Base-by-base conservation (phyloP, 371 early-diverging fungal species). In the Coemansia sp. region DNA sequence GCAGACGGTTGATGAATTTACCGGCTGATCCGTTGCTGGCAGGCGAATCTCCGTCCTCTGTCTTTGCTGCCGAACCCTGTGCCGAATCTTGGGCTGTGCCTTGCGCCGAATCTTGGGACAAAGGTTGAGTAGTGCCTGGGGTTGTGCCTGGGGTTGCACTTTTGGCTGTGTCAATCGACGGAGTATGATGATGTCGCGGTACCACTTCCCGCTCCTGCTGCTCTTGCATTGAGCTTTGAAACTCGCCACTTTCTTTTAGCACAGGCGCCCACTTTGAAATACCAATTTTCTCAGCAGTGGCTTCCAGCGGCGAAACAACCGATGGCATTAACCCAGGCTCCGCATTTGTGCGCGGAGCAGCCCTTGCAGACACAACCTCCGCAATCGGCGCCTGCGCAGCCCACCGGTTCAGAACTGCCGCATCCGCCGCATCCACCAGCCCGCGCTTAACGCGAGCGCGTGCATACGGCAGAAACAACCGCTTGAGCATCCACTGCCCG, bases 401-500 rank as follows among this genome's bases (percentile, higher is more conserved):
- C 78, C 78, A 78, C 15, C 63, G 62, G 26, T 78, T 78, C 4
- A 78, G 62, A 44, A 46, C 44, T 0, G 60, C 56, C 1, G 78
- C 73, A 13, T 73, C 78, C 2, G 53, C 55, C 11, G 64, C 63
- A 3, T 67, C 40, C 1, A 78, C 24, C 19, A 63, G 64, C 1
- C 78, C 78, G 6, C 73, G 75, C 36, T 61, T 66, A 15, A 73
- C 70, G 1, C 78, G 58, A 23, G 56, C 52, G 9, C 78, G 78
- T 0, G 67, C 68, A 28, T 80, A 80, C 15, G 63, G 19, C 52
- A 71, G 29, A 44, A 80, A 81, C 68, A 80, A 28, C 2, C 75
- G 66, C 66, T 80, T 80, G 46, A 80, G 57, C 78, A 80, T 73
- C 81, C 81, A 80, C 46, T 80, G 82, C 3, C 74, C 81, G 63